Evolutionary conservation across 2,329 filamentous ascomycete species (phyloP), one percentile per base, ranked within the genome.

Genomic region (Taxawa tesnikishii): DNA sequence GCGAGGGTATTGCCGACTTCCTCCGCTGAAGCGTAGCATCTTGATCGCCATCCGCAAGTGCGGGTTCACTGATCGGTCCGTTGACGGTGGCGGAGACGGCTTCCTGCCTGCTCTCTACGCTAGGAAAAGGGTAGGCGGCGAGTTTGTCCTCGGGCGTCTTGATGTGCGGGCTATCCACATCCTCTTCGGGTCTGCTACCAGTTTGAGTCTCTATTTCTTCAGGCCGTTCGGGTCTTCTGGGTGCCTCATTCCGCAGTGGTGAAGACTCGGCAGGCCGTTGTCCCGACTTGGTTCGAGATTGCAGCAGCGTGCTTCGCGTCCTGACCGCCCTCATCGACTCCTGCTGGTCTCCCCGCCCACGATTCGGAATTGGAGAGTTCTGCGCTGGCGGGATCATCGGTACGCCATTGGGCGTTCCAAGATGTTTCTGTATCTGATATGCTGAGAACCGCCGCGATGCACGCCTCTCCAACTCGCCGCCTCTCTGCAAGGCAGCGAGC

Each of bases 351-450:
- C 83, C 71, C n/a, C n/a, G n/a, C 17, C 84, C 84, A 39, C 87
- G 71, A 50, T 94, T 94, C 4, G 87, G 87, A 40, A 88, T 70
- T 2, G 83, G 83, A 4, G 79, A 79, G 39, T 78, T 84, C 50
- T 92, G 84, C 12, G 66, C 56, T 4, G 82, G 67, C 15, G 88
- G 85, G 13, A 96, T 72, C 49, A 92, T 81, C 5, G 87, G 84
- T 11, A 96, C 79, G 13, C 83, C 84, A 55, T 78, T 85, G 11
- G 81, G 71, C 24, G 79, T 78, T 8, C 88, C 88, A 2, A 96
- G 65, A 47, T 94, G 85, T 51, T 94, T 96, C 28, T 84, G 83
- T 44, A 98, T 93, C 50, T 98, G 90, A 53, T 96, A 98, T 32
- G 85, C 82, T 2, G 90, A 96, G 53, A 96, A 98, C 48, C 90